Evolutionary conservation across 305 asterid genomes (phyloP).

Genomic region (Petunia hybrid): DNA sequence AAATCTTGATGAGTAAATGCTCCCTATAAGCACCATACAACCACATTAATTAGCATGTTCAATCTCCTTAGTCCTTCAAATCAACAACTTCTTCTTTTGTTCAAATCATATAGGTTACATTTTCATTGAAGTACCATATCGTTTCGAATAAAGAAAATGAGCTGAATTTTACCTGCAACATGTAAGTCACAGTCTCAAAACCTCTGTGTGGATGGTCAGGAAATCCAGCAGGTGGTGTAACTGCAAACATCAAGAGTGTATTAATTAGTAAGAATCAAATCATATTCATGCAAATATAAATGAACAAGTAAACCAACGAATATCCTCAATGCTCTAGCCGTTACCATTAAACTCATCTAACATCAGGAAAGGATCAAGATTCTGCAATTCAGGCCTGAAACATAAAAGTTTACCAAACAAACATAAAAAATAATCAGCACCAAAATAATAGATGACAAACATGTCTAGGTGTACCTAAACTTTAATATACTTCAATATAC

Average conservation of each 20-base stretch:
- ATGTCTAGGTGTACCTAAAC: background rate
- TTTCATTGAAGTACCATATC: too few relatives aligned
- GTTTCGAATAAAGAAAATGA: background rate
- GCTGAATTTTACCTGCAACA: conserved; percentile 67
- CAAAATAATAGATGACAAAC: background rate
- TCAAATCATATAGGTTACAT: background rate
- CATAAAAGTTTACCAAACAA: conserved; percentile 27
- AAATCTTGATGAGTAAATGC: conserved; percentile 90
- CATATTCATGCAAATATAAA: background rate
- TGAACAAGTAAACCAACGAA: background rate
- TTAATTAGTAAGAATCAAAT: background rate
- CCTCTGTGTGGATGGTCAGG: conserved; percentile 99
- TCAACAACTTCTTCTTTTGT: background rate
- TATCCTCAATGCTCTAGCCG: background rate
- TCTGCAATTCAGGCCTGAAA: conserved; percentile 85
- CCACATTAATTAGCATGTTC: background rate
- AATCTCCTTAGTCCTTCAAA: background rate
- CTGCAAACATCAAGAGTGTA: conserved; percentile 45
- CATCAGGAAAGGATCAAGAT: conserved; percentile 88
- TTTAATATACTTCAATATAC: background rate
- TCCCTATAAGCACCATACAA: conserved; percentile 51
- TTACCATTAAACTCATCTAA: conserved; percentile 88
- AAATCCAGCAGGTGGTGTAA: conserved; percentile 94
- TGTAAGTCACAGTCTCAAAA: conserved; percentile 90
- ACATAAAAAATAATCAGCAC: background rate